Evolutionary conservation across 2,329 filamentous ascomycete species (phyloP).

Genomic region (Rugonectria rugulosa): DNA sequence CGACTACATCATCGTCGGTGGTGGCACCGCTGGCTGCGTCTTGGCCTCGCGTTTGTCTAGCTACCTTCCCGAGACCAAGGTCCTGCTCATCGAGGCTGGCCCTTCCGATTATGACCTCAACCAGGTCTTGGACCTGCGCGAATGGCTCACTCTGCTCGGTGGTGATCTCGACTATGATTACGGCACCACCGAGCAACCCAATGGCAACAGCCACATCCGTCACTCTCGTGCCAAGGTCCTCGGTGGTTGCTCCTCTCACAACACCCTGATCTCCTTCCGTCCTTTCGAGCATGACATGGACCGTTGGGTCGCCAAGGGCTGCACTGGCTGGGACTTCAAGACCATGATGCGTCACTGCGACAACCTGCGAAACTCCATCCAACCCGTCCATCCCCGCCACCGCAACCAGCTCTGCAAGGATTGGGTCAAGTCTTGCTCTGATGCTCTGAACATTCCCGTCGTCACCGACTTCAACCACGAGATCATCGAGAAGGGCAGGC

Average conservation of each 20-base stretch:
- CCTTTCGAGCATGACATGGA: conserved; percentile 89
- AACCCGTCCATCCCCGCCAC: conserved; percentile 85
- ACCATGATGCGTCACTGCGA: conserved; percentile 83
- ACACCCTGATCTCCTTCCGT: conserved; percentile 91
- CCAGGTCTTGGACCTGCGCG: conserved; percentile 83
- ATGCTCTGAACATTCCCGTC: conserved; percentile 80
- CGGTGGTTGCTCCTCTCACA: conserved; percentile 92
- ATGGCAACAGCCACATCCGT: conserved; percentile 89
- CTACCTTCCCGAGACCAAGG: conserved; percentile 82
- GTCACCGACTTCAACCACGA: conserved; percentile 87
- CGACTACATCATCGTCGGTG: conserved; percentile 87
- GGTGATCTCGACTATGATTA: conserved; percentile 94
- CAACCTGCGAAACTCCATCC: conserved; percentile 87
- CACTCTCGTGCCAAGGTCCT: conserved; percentile 93
- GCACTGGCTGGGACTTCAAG: conserved; percentile 86
- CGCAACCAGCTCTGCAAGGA: conserved; percentile 91
- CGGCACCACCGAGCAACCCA: conserved; percentile 87
- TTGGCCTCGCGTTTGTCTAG: conserved; percentile 80
- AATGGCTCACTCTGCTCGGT: conserved; percentile 86
- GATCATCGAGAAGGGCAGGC: conserved; percentile 75
- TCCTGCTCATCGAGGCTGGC: conserved; percentile 86
- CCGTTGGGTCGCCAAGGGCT: conserved; percentile 83
- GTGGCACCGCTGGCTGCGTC: conserved; percentile 87
- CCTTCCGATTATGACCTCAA: conserved; percentile 91
- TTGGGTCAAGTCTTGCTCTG: conserved; percentile 84